Base-by-base conservation (phyloP, 164 flowering plant genomes). In the Sextonia rubra region DNA sequence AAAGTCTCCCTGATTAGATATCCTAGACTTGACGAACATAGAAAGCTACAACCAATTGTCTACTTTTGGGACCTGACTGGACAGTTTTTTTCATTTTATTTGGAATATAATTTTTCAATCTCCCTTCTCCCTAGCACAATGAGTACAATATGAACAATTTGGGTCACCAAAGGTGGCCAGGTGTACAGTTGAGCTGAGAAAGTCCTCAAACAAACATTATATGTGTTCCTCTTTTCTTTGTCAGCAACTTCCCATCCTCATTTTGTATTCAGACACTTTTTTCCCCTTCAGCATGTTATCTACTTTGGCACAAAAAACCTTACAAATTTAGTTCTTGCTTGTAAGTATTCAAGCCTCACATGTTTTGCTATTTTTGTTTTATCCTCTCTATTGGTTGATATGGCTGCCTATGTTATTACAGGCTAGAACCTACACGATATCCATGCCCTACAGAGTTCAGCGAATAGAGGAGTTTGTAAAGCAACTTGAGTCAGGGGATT, bases 371-470 rank as follows among this genome's bases (percentile, higher is more conserved):
- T 70, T 70, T 55, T 32, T n/a, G n/a, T 55, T 62, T 27, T 37
- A 12, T 26, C 68, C 44, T 14, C 12, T 44, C n/a, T 30, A 2
- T 67, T n/a, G 18, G 14, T 67, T 68, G 58, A 47, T 18, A 27
- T 47, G 55, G 9, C 49, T 12, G 24, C 58, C n/a, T 58, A 1
- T 61, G 17, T 49, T 60, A 71, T 73, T 82, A 52, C 88, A 95
- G 99, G 99, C 94, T 27, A 87, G 98, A 83, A 79, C 84, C 73
- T 82, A 72, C 70, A 85, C 98, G 24, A 82, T 95, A n/a, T 90
- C 97, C 61, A 92, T 95, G 98, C 98, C 99, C 75, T 85, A 85
- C 84, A 85, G 99, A 81, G 82, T 95, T 76, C 97, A 91, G 66
- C 82, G 85, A 27, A 93, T 95, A 76, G 98, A 93, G 74, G 98